Percentiles rank a stretch among this genome's conserved stretches.
Evolutionary conservation across 2,329 filamentous ascomycete genomes (phyloP).

Genomic region (Penicillium sclerotigenum): DNA sequence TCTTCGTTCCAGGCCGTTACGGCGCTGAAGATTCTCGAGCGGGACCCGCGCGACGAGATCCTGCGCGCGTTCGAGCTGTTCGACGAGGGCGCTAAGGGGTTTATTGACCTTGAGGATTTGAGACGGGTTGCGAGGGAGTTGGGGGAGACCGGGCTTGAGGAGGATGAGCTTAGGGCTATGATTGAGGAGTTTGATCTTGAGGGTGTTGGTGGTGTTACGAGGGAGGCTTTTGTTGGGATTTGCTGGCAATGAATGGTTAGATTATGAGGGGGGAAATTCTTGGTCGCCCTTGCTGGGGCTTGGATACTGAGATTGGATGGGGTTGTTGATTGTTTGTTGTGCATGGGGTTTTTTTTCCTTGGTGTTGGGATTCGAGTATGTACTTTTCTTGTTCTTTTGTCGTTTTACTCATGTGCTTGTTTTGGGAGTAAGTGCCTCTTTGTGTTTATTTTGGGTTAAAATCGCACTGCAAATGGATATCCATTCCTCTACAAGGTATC

Average conservation of each 20-base stretch:
- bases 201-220: slow-evolving; percentile 72
- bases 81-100: slow-evolving; percentile 86
- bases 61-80: slow-evolving; percentile 88
- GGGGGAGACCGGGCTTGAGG: slow-evolving; percentile 80
- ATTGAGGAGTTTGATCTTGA: slow-evolving; percentile 97
- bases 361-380: slow-evolving; percentile 8
- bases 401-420: background rate
- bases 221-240: slow-evolving; percentile 65
- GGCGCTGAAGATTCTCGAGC: slow-evolving; percentile 72
- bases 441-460: background rate
- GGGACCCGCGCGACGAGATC: slow-evolving; percentile 89
- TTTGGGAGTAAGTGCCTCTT: background rate
- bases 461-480: slow-evolving; percentile 1
- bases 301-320: no score
- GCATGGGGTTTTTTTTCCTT: slow-evolving; percentile 5
- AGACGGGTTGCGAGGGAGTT: slow-evolving; percentile 83
- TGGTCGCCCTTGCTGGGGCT: background rate
- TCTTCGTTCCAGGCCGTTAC: slow-evolving; percentile 72
- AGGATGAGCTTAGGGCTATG: slow-evolving; percentile 91
- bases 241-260: slow-evolving; percentile 51
- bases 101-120: slow-evolving; percentile 85
- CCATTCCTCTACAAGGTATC: background rate
- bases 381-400: slow-evolving; percentile 4
- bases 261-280: background rate
- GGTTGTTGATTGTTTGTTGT: slow-evolving; percentile 3